Conservation (phyloP, 2,329 filamentous ascomycete genomes). For the Cladophialophora bantiana region DNA sequence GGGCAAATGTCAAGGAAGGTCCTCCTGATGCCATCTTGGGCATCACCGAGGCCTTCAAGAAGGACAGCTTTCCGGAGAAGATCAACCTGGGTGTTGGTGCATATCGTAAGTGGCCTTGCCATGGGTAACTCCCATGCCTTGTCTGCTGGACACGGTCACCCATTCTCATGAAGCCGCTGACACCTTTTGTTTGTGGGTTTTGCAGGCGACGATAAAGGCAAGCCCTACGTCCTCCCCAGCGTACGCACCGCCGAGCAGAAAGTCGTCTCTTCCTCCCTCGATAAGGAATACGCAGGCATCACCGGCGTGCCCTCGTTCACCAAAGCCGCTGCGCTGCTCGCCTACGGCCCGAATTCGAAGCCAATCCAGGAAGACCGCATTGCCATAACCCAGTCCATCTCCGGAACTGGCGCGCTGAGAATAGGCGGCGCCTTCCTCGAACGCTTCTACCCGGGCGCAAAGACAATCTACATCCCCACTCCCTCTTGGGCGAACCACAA, state of each 20-base stretch:
- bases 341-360: conserved; percentile 82
- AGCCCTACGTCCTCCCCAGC: conserved; percentile 96
- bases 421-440: conserved; percentile 93
- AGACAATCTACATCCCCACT: conserved; percentile 95
- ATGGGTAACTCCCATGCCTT: neutral
- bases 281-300: conserved; percentile 70
- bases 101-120: conserved; percentile 68
- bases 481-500: conserved; percentile 99
- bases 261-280: conserved; percentile 76
- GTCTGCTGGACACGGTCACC: too few relatives aligned
- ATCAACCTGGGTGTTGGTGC: conserved; percentile 98
- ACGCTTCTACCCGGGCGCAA: conserved; percentile 87
- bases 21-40: conserved; percentile 71
- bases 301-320: conserved; percentile 95
- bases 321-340: conserved; percentile 86
- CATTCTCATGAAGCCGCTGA: neutral
- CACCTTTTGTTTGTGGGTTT: neutral
- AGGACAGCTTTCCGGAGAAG: conserved; percentile 90
- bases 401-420: conserved; percentile 92
- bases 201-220: conserved; percentile 83
- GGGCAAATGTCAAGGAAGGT: conserved; percentile 90
- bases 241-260: conserved; percentile 88
- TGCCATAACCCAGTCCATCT: conserved; percentile 97
- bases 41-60: conserved; percentile 98
- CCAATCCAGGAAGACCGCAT: conserved; percentile 77